These are phyloP conservation scores for Diplodia mutila DNA, from an alignment of 2,329 filamentous ascomycete species.

Conservation along the genomic window DNA sequence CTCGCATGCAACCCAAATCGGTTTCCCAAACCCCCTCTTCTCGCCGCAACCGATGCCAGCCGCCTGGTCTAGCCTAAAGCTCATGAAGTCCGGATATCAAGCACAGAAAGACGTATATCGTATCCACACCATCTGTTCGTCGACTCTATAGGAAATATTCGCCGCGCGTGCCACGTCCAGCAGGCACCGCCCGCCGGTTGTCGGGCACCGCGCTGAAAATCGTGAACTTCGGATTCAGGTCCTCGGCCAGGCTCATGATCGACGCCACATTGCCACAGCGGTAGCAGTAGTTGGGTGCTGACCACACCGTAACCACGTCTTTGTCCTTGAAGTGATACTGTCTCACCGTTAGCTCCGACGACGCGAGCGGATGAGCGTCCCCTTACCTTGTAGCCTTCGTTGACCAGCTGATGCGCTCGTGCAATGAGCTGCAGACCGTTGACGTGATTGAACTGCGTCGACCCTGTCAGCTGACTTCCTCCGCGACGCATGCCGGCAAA, in stretches of 20 bases:
- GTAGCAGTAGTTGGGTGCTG: constrained; percentile 95
- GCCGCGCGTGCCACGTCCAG: constrained; percentile 57
- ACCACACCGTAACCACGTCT: constrained; percentile 87
- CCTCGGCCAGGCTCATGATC: constrained; percentile 87
- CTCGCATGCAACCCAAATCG: constrained; percentile 19
- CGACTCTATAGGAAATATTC: constrained; percentile 55
- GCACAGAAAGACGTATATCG: constrained; percentile 27
- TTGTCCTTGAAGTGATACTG: constrained; percentile 93
- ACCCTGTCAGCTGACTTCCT: constrained; percentile 18
- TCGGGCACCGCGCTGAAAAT: constrained; percentile 91
- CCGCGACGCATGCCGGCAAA: not conserved
- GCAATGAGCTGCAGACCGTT: constrained; percentile 74
- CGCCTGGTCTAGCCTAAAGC: constrained; percentile 24
- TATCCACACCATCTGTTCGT: constrained; percentile 25
- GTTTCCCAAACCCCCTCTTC: constrained; percentile 9
- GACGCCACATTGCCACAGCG: constrained; percentile 85
- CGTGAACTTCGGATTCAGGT: constrained; percentile 87
- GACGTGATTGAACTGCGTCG: constrained; percentile 68
- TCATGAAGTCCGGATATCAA: constrained; percentile 27
- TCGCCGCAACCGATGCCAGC: constrained; percentile 13
- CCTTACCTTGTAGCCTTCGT: constrained; percentile 72
- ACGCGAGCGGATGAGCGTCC: not conserved
- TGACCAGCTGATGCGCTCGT: constrained; percentile 74
- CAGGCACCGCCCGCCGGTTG: constrained; percentile 77
- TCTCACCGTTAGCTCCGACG: constrained; percentile 1